Conservation (phyloP, 2,329 filamentous ascomycete species). For the Aspergillus vadensis region DNA sequence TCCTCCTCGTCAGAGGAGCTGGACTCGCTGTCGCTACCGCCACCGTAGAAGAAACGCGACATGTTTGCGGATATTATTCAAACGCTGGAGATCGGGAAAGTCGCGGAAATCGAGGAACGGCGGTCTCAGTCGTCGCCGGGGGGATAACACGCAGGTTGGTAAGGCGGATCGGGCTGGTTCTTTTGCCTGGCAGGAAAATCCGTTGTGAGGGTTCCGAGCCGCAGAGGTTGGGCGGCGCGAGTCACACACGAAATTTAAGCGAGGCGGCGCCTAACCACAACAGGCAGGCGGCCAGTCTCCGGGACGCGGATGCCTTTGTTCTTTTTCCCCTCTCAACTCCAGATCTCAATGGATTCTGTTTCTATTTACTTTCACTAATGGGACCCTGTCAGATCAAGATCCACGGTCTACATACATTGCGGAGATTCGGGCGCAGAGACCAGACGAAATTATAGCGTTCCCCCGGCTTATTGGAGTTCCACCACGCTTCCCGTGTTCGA, state of each 20-base stretch:
- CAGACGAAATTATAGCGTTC: too few species aligned
- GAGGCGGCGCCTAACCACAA: conserved; percentile 43
- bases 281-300: conserved; percentile 24
- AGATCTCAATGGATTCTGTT: neutral
- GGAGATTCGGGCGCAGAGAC: too few species aligned
- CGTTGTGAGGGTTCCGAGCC: conserved; percentile 31
- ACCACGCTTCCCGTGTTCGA: too few species aligned
- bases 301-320: conserved; percentile 3
- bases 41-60: conserved; percentile 97
- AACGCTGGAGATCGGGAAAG: conserved; percentile 20
- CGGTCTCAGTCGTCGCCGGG: conserved; percentile 21
- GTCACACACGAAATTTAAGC: conserved; percentile 51
- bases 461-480: too few species aligned
- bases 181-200: conserved; percentile 26
- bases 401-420: neutral
- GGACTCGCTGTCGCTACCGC: conserved; percentile 93
- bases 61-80: conserved; percentile 56
- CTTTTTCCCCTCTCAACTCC: conserved; percentile 7
- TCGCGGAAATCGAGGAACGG: conserved; percentile 25
- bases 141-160: conserved; percentile 19
- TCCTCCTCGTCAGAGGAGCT: conserved; percentile 93
- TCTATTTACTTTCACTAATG: too few species aligned
- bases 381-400: neutral
- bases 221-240: conserved; percentile 32
- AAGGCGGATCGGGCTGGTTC: conserved; percentile 13